Evolutionary conservation across 2,329 filamentous ascomycete species (phyloP), one percentile per base, ranked within the genome.

Genomic region (Neonectria faginata): DNA sequence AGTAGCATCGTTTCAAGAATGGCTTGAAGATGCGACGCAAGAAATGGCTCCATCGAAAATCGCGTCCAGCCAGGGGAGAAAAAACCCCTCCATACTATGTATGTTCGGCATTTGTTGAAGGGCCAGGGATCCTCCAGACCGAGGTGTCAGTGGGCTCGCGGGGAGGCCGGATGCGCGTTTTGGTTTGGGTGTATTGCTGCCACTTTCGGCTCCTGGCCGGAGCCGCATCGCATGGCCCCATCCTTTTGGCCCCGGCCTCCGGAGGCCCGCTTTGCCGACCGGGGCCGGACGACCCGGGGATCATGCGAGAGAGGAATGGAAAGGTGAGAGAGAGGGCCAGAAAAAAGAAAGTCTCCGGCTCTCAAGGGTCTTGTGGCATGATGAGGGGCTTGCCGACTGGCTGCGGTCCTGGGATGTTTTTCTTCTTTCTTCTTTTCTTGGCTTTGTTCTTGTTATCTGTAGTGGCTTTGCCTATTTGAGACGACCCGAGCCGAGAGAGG

Each of bases 71-170:
- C n/a, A 27, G 29, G 47, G 47, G n/a, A 18, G 5, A 18, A 14
- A 31, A 25, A 25, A 25, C n/a, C n/a, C 27, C 48, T 29, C 36
- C 27, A 51, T 51, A 25, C 25, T 25, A 25, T 25, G 25, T 6
- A 51, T 52, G 14, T 31, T 47, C 29, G 48, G 57, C 48, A 60
- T 12, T 60, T 47, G 39, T 29, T 45, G 45, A 53, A 53, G 45
- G 47, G 31, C 31, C 47, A 51, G 29, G 48, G 48, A 20, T 51
- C 48, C 31, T 51, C 27, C 29, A 51, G 48, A 51, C 48, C 29
- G 27, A 51, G 29, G 47, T 50, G 20, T 33, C 47, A 50, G 29
- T 20, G 27, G 27, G 11, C 27, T 20, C n/a, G 14, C 18, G 18
- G 16, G 47, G 20, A 48, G 18, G 45, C 45, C 25, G 22, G 25